Evolutionary conservation across 2,329 filamentous ascomycete species (phyloP), one percentile per base, ranked within the genome.

Genomic region (Verticillium nubilum): DNA sequence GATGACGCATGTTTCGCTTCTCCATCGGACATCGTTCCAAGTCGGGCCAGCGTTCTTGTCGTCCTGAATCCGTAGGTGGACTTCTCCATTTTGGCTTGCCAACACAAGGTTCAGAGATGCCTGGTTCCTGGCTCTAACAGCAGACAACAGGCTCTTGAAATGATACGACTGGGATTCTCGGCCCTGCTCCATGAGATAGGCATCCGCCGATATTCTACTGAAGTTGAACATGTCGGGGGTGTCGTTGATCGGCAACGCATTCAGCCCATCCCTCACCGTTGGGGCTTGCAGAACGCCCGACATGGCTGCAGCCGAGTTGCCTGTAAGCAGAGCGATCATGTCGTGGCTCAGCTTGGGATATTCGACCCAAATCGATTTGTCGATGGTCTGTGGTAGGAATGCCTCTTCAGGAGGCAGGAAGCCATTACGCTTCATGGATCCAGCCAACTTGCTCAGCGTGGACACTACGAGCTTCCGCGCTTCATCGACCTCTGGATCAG

Each of bases 1-100:
- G 59, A 97, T 80, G 0, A 84, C 81, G 61, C 80, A 83, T 6
- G 81, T 80, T 54, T 89, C 86, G 19, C 87, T 81, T 60, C 87
- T 87, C 92, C 92, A 97, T 50, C 85, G 82, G 5, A 96, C 84
- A 69, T 95, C 89, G 6, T 91, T 85, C 92, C 92, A 97, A 0
- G 85, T 87, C 1, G 90, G 85, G 0, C 90, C 90, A 6, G 79
- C 76, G 64, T 83, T 86, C 66, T 86, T 86, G 67, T 87, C 86
- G 27, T 82, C 79, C 67, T 90, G 88, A 15, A 97, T 86, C 54
- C 83, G 78, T 35, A 97, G 76, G 65, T 92, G 91, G 60, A 96
- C 81, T 23, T 89, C 80, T 15, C 90, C 88, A 65, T 87, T 90
- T 73, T 96, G 92, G 71, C 90, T 96, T 15, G 89, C 86, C 59